phyloP scores from a whole-genome alignment of 768 basidiomycete genomes.

The Tylopilus sp. region DNA sequence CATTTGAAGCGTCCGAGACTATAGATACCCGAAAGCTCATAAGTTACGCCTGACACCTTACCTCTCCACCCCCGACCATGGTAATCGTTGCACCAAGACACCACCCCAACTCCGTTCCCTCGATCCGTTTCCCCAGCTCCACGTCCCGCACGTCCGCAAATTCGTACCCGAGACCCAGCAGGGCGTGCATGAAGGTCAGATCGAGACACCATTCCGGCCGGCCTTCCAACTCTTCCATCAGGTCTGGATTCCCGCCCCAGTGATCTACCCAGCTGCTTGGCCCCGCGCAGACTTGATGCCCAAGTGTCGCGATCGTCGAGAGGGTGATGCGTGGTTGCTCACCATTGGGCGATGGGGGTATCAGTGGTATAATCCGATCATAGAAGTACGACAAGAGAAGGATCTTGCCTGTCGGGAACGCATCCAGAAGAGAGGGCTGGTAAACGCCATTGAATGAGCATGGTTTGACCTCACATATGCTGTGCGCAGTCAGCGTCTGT shows the following conservation, averaged over 20 bases:
- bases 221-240: conserved; percentile 67
- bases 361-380: conserved; percentile 83
- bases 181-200: conserved; percentile 89
- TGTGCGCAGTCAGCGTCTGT: conserved; percentile 19
- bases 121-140: conserved; percentile 81
- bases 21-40: background rate
- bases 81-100: conserved; percentile 81
- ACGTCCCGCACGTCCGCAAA: conserved; percentile 67
- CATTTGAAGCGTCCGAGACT: no score
- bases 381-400: conserved; percentile 98
- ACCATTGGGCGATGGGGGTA: conserved; percentile 34
- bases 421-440: conserved; percentile 87
- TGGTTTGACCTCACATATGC: conserved; percentile 86
- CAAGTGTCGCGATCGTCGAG: conserved; percentile 58
- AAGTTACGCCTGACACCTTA: conserved; percentile 46
- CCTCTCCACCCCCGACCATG: conserved; percentile 59
- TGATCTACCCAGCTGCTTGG: conserved; percentile 51
- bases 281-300: conserved; percentile 72
- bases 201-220: conserved; percentile 96
- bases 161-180: conserved; percentile 89
- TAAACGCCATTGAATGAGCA: conserved; percentile 98
- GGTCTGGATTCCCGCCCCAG: conserved; percentile 43
- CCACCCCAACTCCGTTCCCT: conserved; percentile 93
- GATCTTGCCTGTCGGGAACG: conserved; percentile 82
- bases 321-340: conserved; percentile 40